A percentile compares a stretch with the other conserved stretches of the same genome.
Conservation (phyloP, 331 rosid genomes). For the Quercus lobata region DNA sequence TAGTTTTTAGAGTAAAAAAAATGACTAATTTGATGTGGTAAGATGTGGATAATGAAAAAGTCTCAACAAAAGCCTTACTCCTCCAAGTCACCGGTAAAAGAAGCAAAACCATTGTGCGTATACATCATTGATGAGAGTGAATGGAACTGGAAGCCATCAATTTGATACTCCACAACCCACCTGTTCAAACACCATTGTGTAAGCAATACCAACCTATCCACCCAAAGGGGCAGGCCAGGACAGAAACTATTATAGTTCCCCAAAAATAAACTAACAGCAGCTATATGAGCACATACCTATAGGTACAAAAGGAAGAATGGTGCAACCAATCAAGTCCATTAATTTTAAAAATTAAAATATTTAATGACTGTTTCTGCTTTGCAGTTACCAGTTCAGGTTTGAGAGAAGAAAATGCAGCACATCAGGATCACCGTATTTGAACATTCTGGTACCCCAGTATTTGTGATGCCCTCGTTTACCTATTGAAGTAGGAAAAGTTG, state of each 20-base stretch:
- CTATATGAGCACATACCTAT: constrained; percentile 8
- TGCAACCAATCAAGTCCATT: neutral
- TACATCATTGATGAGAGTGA: constrained; percentile 91
- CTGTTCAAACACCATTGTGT: constrained; percentile 48
- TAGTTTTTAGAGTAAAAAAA: neutral
- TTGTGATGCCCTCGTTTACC: constrained; percentile 94
- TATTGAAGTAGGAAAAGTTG: constrained; percentile 37
- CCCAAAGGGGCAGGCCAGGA: constrained; percentile 14
- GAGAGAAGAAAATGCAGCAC: constrained; percentile 93
- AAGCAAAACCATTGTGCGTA: constrained; percentile 95
- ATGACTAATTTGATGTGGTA: neutral
- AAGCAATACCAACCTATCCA: constrained; percentile 15
- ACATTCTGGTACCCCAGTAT: constrained; percentile 93
- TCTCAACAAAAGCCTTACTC: constrained; percentile 64
- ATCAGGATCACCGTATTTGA: constrained; percentile 79
- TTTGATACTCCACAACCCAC: constrained; percentile 88
- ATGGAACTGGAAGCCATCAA: constrained; percentile 95
- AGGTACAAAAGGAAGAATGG: constrained; percentile 18
- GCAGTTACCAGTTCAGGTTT: constrained; percentile 78
- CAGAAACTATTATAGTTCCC: neutral
- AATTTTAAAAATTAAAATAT: neutral
- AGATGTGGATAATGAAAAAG: constrained; percentile 15
- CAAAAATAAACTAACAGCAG: constrained; percentile 15
- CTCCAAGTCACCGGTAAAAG: constrained; percentile 92
- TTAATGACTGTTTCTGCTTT: constrained; percentile 2